A percentile compares a stretch with the other conserved stretches of the same genome.
Conservation (phyloP, 306 rosid species). For the Sicyos edulis region DNA sequence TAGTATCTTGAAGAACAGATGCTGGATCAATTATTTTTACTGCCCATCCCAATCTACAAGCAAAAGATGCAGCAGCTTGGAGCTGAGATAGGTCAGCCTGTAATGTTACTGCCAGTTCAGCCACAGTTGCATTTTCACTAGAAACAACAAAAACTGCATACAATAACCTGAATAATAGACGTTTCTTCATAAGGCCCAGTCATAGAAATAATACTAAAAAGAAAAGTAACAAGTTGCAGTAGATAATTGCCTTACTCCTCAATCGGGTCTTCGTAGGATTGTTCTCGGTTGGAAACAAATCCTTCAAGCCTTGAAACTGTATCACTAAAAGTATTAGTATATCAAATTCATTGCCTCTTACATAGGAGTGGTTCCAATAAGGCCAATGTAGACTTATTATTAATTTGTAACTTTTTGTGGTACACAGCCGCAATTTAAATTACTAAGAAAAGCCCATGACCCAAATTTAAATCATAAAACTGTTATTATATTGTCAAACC, state of each 20-base stretch:
- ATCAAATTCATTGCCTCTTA: too few species aligned
- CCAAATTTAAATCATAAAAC: background rate
- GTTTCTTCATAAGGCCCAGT: conserved; percentile 24
- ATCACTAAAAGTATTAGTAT: conserved; percentile 31
- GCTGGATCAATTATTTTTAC: conserved; percentile 76
- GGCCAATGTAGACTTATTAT: background rate
- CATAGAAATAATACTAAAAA: conserved; percentile 5
- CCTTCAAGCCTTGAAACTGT: conserved; percentile 98
- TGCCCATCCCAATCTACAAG: conserved; percentile 89
- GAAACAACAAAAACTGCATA: conserved; percentile 98
- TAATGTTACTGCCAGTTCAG: conserved; percentile 79
- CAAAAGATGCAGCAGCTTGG: conserved; percentile 91
- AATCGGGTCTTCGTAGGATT: conserved; percentile 92
- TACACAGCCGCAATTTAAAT: background rate
- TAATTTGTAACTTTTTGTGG: background rate
- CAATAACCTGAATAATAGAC: conserved; percentile 53
- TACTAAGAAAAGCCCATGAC: background rate
- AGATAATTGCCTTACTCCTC: conserved; percentile 79
- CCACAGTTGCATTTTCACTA: conserved; percentile 82
- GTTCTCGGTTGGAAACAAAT: conserved; percentile 97
- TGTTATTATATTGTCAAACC: background rate
- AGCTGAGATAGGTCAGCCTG: conserved; percentile 76
- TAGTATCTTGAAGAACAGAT: conserved; percentile 54
- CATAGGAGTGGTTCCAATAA: background rate
- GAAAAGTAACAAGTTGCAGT: background rate